Base-by-base conservation (phyloP, 371 early-diverging fungal species). In the Dinochytrium kinnereticum region DNA sequence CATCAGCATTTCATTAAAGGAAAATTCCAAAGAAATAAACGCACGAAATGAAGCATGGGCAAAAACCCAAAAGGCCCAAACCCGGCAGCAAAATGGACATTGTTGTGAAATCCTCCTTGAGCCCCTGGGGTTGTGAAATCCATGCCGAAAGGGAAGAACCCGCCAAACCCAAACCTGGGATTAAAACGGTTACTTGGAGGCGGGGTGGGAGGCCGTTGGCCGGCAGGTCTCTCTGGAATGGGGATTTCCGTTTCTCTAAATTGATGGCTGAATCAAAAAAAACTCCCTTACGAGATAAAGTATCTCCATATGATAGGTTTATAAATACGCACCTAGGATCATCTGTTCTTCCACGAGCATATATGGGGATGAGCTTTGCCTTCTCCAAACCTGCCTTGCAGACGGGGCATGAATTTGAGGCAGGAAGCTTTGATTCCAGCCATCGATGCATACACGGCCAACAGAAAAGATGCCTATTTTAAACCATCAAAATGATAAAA, bases 341-440 rank as follows among this genome's bases (percentile, higher is more conserved):
- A 24, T 55, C 31, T n/a, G 71, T 71, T 40, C 77, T 13, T 17
- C 82, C 82, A n/a, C 76, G 59, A 1, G 69, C 74, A 61, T 79
- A 82, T 26, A 82, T 80, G 0, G 82, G 82, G 37, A 82, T 72
- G 28, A 79, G 64, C 49, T 79, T 79, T 21, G 70, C 72, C 64
- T 76, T 78, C 24, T 79, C 79, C 33, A 82, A 57, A 24, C 67
- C 73, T 1, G 82, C 74, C 59, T 82, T 82, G 72, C 82, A 82
- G 10, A 82, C 82, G 10, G 82, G 82, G 59, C 80, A 82, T n/a
- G 78, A 59, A 57, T 79, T 75, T 1, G 78, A 50, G 26, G 59
- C 37, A 17, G 72, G 71, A 19, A 68, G 53, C 3, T 64, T 21
- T 2, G 76, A 71, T 34, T 69, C 39, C 61, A 78, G 73, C 81